Base-by-base conservation (phyloP, 2,329 filamentous ascomycete genomes). In the Pseudogymnoascus verrucosus region DNA sequence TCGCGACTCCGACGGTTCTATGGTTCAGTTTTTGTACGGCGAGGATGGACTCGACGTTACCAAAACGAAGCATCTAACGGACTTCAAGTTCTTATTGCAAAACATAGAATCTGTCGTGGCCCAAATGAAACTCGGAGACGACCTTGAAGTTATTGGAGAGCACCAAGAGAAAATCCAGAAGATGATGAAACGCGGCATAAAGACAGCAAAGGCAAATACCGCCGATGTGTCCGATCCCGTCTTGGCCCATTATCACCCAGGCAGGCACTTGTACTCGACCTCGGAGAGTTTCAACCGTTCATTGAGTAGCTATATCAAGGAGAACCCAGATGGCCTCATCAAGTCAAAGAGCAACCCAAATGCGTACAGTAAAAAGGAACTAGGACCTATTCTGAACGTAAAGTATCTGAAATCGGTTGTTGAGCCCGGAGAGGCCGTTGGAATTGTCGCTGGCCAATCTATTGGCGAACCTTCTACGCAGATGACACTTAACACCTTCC, bases 401-500 rank as follows among this genome's bases (percentile, higher is more conserved):
- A 96, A 98, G 75, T 99, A 98, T 72, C 82, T 98, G 68, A 89
- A 89, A 69, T 96, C 93, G 1, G 83, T 97, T 7, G 89, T 97
- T 23, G 93, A 99, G 71, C 91, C 95, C 28, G 95, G 95, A 54
- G 96, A 99, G 78, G 93, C 95, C 26, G 93, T 99, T 26, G 95
- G 95, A 68, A 96, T 99, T 67, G 91, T 99, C 65, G 96, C 96
- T 61, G 93, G 93, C 8, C 95, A 99, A 77, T 98, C 93, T 34
- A 88, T 99, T 44, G 95, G 95, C 73, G 96, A 99, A 74, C 95
- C 96, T 7, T 97, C 93, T 2, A 99, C 95, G 10, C 95, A 99
- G 76, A 99, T 99, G 96, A 99, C 96, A 6, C 80, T 99, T 63
- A 99, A 99, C 78, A 99, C 96, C 28, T 99, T 99, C 85, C 95